Conservation (phyloP, 495 filamentous ascomycete genomes). For the Penicillium chermesinum region DNA sequence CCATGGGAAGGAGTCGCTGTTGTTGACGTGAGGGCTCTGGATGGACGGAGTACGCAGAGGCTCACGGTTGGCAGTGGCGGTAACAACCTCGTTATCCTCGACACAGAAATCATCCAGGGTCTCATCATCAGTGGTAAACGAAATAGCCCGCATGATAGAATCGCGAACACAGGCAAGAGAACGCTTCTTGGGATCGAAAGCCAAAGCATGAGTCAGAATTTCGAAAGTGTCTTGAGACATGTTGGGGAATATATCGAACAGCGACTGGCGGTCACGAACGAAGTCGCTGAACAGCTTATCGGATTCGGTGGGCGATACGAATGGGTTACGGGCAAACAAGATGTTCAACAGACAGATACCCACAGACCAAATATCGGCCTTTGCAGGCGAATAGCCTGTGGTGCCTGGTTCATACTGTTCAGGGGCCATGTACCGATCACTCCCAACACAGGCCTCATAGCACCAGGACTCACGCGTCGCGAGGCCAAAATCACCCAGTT, state of each 20-base stretch:
- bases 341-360: conserved; percentile 95
- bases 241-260: conserved; percentile 97
- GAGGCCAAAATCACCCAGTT: conserved; percentile 93
- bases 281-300: conserved; percentile 91
- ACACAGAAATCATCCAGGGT: conserved; percentile 90
- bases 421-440: conserved; percentile 98
- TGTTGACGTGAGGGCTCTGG: conserved; percentile 76
- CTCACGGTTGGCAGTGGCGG: conserved; percentile 85
- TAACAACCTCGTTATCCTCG: conserved; percentile 62
- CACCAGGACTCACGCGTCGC: conserved; percentile 84
- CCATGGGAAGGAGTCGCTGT: conserved; percentile 88
- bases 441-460: conserved; percentile 85
- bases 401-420: conserved; percentile 88
- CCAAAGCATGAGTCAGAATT: conserved; percentile 80
- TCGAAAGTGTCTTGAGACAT: conserved; percentile 98
- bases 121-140: conserved; percentile 93
- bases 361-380: conserved; percentile 95
- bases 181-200: conserved; percentile 83
- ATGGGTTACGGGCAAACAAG: conserved; percentile 92
- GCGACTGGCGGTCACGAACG: conserved; percentile 81
- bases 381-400: conserved; percentile 82
- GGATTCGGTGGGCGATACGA: conserved; percentile 76
- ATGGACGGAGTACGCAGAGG: conserved; percentile 94
- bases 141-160: conserved; percentile 69
- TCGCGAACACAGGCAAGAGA: conserved; percentile 72